Evolutionary conservation across 768 basidiomycete species (phyloP), one percentile per base, ranked within the genome.

Genomic region (Kwoniella mangroviensis): DNA sequence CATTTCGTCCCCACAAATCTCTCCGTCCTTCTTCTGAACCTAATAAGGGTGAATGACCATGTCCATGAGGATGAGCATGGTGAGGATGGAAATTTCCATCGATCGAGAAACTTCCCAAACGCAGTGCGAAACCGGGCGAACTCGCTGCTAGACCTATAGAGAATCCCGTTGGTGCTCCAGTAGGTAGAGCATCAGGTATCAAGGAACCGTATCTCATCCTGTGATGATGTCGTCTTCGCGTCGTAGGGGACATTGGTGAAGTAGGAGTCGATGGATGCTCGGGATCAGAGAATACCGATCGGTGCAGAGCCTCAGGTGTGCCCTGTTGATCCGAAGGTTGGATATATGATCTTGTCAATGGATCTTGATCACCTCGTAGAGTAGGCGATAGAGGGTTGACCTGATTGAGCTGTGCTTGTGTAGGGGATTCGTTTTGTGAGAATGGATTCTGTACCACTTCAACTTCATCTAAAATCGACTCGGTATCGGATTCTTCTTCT

Each of bases 91-190:
- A 66, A 66, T 66, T 55, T 1, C 65, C 65, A 49, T 69, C 41
- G 12, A 26, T 64, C 43, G 63, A 57, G 15, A 73, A 55, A 55
- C 73, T 73, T 0, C 69, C 72, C 5, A 69, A 65, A 1, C 82
- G 71, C 24, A 82, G 64, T 9, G 79, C 75, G 65, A 84, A 84
- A 11, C 83, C 83, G 10, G 83, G 83, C 57, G 75, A 78, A 24
- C 81, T 74, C 7, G 83, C 81, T 43, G 82, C 82, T 41, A 84
- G 65, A 10, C 83, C 83, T 40, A 84, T 84, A 0, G 75, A 71
- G 75, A 84, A 83, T 0, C 81, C 81, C 7, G 81, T 78, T 1
- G 80, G 82, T 2, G 79, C 70, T 2, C 79, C 79, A 9, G 64
- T 67, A 1, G 79, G 78, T 21, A 75, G 71, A 17, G 77, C 61